Evolutionary conservation across 169 alveolate genomes (phyloP).

Genomic region (Babesia ovis): DNA sequence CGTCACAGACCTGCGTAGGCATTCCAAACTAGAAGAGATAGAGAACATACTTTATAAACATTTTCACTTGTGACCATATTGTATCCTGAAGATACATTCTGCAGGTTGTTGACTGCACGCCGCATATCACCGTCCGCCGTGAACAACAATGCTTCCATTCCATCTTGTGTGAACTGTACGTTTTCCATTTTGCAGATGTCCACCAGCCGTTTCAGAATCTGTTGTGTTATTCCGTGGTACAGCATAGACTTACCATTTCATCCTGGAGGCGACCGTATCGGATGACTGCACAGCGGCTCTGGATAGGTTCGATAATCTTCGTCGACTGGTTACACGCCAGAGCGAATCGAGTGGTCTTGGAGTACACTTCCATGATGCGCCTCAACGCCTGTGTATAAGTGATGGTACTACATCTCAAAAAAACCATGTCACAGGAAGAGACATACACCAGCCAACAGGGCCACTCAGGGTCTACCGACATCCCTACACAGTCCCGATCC

Average conservation of each 20-base stretch:
- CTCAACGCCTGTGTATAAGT: slow-evolving; percentile 87
- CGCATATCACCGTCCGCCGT: slow-evolving; percentile 95
- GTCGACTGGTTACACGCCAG: slow-evolving; percentile 98
- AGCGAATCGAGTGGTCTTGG: slow-evolving; percentile 97
- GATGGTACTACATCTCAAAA: no score
- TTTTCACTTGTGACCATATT: slow-evolving; percentile 91
- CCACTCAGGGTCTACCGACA: no score
- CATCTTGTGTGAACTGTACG: slow-evolving; percentile 86
- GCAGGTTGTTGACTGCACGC: slow-evolving; percentile 91
- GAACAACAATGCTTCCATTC: slow-evolving; percentile 93
- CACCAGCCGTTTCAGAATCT: slow-evolving; percentile 84
- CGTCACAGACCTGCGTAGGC: slow-evolving; percentile 83
- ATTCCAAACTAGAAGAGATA: background rate
- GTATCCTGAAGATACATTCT: slow-evolving; percentile 96
- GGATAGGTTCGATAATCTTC: slow-evolving; percentile 98
- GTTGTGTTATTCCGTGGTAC: background rate
- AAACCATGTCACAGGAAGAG: no score
- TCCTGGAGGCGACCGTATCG: slow-evolving; percentile 93
- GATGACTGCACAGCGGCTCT: slow-evolving; percentile 98
- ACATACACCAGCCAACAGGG: no score
- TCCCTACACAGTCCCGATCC: no score
- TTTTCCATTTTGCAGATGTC: slow-evolving; percentile 81
- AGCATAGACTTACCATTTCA: slow-evolving; percentile 78
- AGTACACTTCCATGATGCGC: slow-evolving; percentile 96
- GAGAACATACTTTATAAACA: slow-evolving; percentile 87